Base-by-base conservation (phyloP, 176 grass and related monocot genomes). In the Cenchrus purpureus region DNA sequence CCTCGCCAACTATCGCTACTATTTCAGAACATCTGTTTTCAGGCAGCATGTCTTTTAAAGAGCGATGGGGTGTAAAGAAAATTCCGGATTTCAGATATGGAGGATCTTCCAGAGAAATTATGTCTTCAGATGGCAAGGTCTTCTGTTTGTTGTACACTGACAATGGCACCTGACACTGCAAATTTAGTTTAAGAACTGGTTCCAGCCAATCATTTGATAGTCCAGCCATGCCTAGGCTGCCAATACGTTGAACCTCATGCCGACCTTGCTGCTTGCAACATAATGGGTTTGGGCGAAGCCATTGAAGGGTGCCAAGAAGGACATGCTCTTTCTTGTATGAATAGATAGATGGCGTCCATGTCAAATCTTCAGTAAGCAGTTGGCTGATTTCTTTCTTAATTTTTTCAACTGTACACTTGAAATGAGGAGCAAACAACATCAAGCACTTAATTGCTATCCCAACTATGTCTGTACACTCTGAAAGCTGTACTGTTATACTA, bases 401-500 rank as follows among this genome's bases (percentile, higher is more conserved):
- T 10, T 15, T 10, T 69, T 69, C 64, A 43, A 65, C 12, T 56
- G 19, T 69, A 56, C 0, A 56, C 32, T 56, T 56, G 50, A 81
- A 37, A 81, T 69, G 49, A 43, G 17, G 65, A 1, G 49, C 12
- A 69, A 56, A 68, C 50, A 69, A 40, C 11, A 57, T 50, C 32
- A 81, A 44, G 32, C 31, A 56, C 65, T 69, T 81, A 8, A 56
- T n/a, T 56, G 49, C 12, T 1, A 56, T 69, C 4, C 65, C 79
- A 57, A 69, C 7, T 44, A 81, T 81, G 65, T 81, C 50, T 5
- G 34, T 42, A 28, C 79, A 69, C 10, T 69, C 79, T 15, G 65
- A 81, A 69, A 81, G 6, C 4, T 58, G 53, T 82, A 82, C 10
- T 9, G 56, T 0, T 17, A 82, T 15, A 57, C 8, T 11, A 15